Evolutionary conservation across 2,329 filamentous ascomycete species (phyloP), one percentile per base, ranked within the genome.

Genomic region (Didymella sp.): DNA sequence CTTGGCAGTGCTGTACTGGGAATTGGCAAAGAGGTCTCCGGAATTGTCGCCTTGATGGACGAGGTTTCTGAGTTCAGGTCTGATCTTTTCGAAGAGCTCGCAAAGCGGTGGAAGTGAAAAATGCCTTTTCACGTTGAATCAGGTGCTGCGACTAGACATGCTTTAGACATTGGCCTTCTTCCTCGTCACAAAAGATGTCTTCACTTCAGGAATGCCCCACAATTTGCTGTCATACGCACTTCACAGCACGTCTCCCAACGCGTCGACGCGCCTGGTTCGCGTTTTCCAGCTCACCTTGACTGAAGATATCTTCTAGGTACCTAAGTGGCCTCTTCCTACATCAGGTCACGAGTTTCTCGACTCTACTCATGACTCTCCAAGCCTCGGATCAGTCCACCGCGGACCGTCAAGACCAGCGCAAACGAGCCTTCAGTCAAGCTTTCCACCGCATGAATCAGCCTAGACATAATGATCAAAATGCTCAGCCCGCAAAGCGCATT

Each of bases 41-140:
- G 63, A 11, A 64, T 72, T 8, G 66, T 72, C 25, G 61, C 66
- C 48, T 54, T 68, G 8, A 70, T 73, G 68, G 69, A 71, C 21
- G 67, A 69, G n/a, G 53, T 70, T 6, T 63, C 68, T n/a, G 69
- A 69, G 13, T 73, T 73, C 35, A 61, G 69, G 25, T 60, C 67
- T 22, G 70, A 72, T 17, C 58, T 73, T 1, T 72, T 72, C 19
- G 69, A 72, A 41, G 68, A 72, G 54, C 64, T 73, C 51, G 67
- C 67, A 5, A 58, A 56, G 24, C 59, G 69, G 17, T 66, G 70
- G 64, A 70, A 65, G 51, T 66, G 58, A 66, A 42, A 25, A 12
- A 19, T 9, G 28, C 1, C 17, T n/a, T 28, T 1, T 6, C 27
- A 27, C 1, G 15, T 21, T 24, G 31, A 3, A 12, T n/a, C 22